phyloP scores from a whole-genome alignment of 1,139 yeast species.

The Pichia sp. region DNA sequence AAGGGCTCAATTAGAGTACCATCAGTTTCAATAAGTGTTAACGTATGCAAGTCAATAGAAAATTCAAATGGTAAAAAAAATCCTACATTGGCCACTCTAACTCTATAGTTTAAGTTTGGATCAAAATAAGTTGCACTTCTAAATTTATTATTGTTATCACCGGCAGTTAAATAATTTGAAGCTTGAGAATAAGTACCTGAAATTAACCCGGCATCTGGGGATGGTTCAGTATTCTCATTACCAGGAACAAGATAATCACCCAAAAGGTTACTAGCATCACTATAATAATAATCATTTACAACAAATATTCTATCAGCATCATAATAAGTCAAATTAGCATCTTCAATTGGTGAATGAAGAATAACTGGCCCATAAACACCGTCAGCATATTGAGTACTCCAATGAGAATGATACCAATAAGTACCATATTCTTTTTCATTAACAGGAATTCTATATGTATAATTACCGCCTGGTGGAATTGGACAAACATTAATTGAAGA shows the following conservation, averaged over 20 bases:
- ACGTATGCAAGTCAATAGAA: constrained; percentile 37
- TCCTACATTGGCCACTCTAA: constrained; percentile 38
- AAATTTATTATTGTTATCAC: constrained; percentile 25
- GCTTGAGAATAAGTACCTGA: constrained; percentile 19
- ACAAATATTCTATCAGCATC: constrained; percentile 19
- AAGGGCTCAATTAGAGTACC: constrained; percentile 50
- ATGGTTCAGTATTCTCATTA: constrained; percentile 31
- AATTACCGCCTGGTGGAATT: constrained; percentile 33
- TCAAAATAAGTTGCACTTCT: constrained; percentile 19
- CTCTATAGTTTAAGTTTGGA: constrained; percentile 29
- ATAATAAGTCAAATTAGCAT: constrained; percentile 28
- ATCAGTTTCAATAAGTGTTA: constrained; percentile 58
- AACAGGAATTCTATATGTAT: constrained; percentile 36
- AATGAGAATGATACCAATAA: constrained; percentile 49
- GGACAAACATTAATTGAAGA: constrained; percentile 39
- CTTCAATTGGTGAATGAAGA: constrained; percentile 21
- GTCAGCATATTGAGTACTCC: constrained; percentile 43
- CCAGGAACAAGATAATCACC: constrained; percentile 15
- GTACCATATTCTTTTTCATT: constrained; percentile 38
- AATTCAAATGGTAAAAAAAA: constrained; percentile 41
- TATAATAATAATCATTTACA: constrained; percentile 20
- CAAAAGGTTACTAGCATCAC: constrained; percentile 12
- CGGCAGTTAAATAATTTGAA: constrained; percentile 11
- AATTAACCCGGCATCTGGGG: constrained; percentile 22
- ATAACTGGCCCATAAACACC: constrained; percentile 40